Percentiles rank a stretch among this genome's conserved stretches.
Evolutionary conservation across 169 alveolate genomes (phyloP).

Genomic region (Cryptosporidium tyzzeri): DNA sequence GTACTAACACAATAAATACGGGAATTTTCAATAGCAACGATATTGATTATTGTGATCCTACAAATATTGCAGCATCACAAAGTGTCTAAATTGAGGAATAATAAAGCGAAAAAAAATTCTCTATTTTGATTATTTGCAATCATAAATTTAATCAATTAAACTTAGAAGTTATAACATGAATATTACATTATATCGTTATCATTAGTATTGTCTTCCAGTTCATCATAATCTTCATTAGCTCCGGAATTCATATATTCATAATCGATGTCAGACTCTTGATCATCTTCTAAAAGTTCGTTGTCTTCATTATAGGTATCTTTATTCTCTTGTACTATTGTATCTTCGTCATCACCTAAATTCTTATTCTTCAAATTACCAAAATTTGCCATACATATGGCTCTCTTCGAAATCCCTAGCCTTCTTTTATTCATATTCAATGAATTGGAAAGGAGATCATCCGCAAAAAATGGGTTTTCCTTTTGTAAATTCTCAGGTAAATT

Average conservation of each 20-base stretch:
- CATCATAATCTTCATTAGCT: conserved; percentile 61
- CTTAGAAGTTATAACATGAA: background rate
- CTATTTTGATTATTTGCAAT: background rate
- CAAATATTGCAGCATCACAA: conserved; percentile 71
- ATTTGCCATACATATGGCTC: background rate
- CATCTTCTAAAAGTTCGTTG: conserved; percentile 8
- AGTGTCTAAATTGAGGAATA: background rate
- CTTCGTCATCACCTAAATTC: conserved; percentile 38
- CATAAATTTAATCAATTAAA: background rate
- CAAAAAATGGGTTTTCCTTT: conserved; percentile 18
- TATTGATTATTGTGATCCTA: conserved; percentile 66
- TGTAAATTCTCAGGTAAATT: background rate
- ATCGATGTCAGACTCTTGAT: conserved; percentile 32
- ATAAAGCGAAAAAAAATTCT: background rate
- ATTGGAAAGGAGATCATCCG: conserved; percentile 15
- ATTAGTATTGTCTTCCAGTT: conserved; percentile 58
- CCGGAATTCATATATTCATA: conserved; percentile 26
- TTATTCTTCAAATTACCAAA: background rate
- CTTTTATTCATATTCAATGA: conserved; percentile 16
- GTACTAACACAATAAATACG: conserved; percentile 51
- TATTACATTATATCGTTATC: conserved; percentile 57
- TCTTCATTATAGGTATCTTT: conserved; percentile 35
- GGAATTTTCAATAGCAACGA: conserved; percentile 47
- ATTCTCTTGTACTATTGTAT: background rate
- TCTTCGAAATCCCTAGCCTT: background rate